These are phyloP conservation scores for Alternaria incomplexa DNA, from an alignment of 2,329 filamentous ascomycete species.

Conservation along the genomic window DNA sequence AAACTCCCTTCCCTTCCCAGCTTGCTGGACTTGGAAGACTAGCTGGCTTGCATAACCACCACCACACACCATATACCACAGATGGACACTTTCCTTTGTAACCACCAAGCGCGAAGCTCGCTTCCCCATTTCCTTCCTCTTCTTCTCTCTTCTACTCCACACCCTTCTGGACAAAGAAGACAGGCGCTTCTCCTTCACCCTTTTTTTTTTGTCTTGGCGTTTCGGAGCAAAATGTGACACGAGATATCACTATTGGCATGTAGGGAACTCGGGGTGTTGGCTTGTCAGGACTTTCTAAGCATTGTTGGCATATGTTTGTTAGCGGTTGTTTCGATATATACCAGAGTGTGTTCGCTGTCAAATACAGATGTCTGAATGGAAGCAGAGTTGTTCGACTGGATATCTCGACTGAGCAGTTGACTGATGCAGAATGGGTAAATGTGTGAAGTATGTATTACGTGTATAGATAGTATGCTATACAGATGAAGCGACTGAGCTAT, in stretches of 20 bases:
- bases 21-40: neutral
- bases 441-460: neutral
- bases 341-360: neutral
- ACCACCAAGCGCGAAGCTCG: neutral
- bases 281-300: neutral
- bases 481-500: neutral
- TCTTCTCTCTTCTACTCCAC: neutral
- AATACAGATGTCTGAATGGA: neutral
- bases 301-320: neutral
- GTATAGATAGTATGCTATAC: neutral
- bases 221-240: neutral
- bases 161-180: neutral
- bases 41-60: neutral
- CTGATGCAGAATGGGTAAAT: neutral
- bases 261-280: neutral
- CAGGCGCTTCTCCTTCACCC: neutral
- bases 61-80: neutral
- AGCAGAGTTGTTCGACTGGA: neutral
- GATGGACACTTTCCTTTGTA: neutral
- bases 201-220: neutral
- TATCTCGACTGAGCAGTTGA: neutral
- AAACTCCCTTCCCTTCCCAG: neutral
- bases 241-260: neutral
- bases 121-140: neutral
- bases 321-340: neutral